Conservation (phyloP, 495 filamentous ascomycete genomes). For the Talaromyces adpressus region DNA sequence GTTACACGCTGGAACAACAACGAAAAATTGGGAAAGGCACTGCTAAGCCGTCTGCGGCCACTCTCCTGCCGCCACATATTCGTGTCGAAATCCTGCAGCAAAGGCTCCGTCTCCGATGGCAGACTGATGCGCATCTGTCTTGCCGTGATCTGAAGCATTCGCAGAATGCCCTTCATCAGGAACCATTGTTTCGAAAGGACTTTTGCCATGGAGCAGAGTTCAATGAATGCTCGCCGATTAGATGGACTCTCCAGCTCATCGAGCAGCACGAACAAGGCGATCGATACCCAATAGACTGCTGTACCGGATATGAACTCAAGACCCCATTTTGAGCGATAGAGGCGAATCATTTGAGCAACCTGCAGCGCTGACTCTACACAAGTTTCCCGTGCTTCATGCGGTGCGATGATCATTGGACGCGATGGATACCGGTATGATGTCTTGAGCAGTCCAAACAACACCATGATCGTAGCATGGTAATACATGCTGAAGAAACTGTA, state of each 20-base stretch:
- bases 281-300: conserved; percentile 26
- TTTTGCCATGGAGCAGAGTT: conserved; percentile 18
- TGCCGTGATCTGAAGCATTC: conserved; percentile 25
- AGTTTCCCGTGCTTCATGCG: conserved; percentile 13
- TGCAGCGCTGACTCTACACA: conserved; percentile 21
- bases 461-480: conserved; percentile 23
- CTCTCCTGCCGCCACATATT: conserved; percentile 18
- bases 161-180: conserved; percentile 26
- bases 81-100: conserved; percentile 24
- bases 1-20: conserved; percentile 7
- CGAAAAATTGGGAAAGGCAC: conserved; percentile 26
- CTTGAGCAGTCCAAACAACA: conserved; percentile 18
- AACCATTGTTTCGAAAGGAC: conserved; percentile 21
- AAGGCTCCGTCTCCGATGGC: conserved; percentile 21
- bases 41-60: conserved; percentile 18
- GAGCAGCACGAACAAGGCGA: conserved; percentile 24
- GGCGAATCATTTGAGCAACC: conserved; percentile 24
- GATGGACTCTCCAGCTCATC: conserved; percentile 16
- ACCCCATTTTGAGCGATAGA: conserved; percentile 25
- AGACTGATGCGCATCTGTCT: conserved; percentile 19
- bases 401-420: neutral
- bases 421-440: conserved; percentile 3
- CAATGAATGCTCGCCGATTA: conserved; percentile 23
- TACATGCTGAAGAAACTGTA: conserved; percentile 13
- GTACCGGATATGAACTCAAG: conserved; percentile 27